Evolutionary conservation across 257 asterid genomes (phyloP).

Genomic region (Handroanthus guayacan): DNA sequence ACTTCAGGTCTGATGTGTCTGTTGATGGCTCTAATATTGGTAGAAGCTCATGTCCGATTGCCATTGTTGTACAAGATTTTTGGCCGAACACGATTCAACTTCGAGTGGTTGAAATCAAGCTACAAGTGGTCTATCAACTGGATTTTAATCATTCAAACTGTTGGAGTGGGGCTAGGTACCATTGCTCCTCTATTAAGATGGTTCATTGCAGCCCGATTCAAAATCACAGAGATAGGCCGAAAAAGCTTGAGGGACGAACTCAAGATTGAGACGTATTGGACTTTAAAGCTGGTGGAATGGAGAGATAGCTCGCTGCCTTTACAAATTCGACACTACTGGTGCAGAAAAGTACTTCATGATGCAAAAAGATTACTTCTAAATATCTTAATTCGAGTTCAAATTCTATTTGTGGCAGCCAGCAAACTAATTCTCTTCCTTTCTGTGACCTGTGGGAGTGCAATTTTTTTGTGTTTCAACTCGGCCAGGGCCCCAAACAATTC

Average conservation of each 20-base stretch:
- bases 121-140: conserved; percentile 21
- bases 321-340: background rate
- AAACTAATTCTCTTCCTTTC: conserved; percentile 31
- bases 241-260: background rate
- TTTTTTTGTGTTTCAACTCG: background rate
- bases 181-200: conserved; percentile 24
- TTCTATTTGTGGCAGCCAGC: background rate
- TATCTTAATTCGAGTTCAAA: background rate
- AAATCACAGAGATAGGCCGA: background rate
- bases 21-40: too few species aligned
- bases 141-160: conserved; percentile 2
- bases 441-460: background rate
- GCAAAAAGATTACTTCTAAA: background rate
- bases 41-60: background rate
- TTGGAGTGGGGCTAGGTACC: conserved; percentile 18
- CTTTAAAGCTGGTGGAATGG: conserved; percentile 24
- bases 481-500: background rate
- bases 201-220: background rate
- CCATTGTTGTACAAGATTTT: too few species aligned
- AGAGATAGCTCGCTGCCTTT: conserved; percentile 15
- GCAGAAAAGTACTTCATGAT: conserved; percentile 9
- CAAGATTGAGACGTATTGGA: conserved; percentile 6
- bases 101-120: background rate
- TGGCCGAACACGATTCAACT: background rate
- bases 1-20: too few species aligned